Evolutionary conservation across 2,329 filamentous ascomycete species (phyloP).

Genomic region (Pestalotiopsis sp.): DNA sequence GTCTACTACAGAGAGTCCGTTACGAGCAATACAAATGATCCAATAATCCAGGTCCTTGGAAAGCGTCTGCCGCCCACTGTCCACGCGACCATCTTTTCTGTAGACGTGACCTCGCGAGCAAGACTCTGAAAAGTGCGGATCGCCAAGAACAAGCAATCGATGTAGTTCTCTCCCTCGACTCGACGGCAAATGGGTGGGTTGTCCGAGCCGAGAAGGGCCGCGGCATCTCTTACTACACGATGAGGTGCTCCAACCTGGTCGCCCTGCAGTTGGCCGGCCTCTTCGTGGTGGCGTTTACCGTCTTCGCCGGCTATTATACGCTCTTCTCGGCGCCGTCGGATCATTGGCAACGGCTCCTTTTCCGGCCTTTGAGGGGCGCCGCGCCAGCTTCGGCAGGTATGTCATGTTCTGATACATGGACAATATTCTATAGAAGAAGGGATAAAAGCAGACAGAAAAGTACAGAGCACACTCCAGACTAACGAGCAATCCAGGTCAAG

Average conservation of each 20-base stretch:
- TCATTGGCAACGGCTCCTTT: not conserved
- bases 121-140: not conserved
- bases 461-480: not conserved
- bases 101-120: not conserved
- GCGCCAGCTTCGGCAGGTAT: not conserved
- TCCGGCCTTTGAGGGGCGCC: not conserved
- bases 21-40: not conserved
- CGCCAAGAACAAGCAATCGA: not conserved
- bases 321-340: slow-evolving; percentile 4
- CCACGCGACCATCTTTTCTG: not conserved
- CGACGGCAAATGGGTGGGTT: not conserved
- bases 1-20: not conserved
- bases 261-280: slow-evolving; percentile 9
- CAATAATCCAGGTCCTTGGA: not conserved
- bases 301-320: slow-evolving; percentile 11
- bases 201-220: not conserved
- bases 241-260: slow-evolving; percentile 11
- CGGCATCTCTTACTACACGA: not conserved
- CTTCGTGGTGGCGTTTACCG: slow-evolving; percentile 5
- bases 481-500: not conserved
- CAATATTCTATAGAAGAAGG: no score
- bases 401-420: not conserved
- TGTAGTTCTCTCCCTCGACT: not conserved
- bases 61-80: not conserved
- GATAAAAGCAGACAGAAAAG: no score